Conservation (phyloP, 441 rosid species). For the Aquilaria agallochum region DNA sequence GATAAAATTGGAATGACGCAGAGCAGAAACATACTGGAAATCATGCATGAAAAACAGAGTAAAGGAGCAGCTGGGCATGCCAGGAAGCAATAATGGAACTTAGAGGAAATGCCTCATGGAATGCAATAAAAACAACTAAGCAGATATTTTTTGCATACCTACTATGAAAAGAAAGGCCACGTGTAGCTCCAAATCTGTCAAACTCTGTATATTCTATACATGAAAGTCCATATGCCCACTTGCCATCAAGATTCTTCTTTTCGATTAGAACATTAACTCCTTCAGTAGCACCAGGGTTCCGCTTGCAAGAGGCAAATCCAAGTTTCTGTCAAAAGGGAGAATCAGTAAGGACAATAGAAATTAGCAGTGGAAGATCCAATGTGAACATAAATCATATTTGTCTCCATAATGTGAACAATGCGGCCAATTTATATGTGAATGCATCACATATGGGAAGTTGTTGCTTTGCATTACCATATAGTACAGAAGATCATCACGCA, state of each 20-base stretch:
- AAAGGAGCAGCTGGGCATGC: not conserved
- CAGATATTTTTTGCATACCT: conserved; percentile 33
- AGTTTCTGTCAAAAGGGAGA: conserved; percentile 58
- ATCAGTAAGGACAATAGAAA: conserved; percentile 14
- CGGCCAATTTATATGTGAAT: too few relatives aligned
- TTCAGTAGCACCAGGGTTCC: conserved; percentile 80
- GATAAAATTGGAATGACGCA: not conserved
- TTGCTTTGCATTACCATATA: too few relatives aligned
- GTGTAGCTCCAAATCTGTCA: conserved; percentile 65
- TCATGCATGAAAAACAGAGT: not conserved
- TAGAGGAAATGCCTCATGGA: too few relatives aligned
- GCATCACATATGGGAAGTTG: too few relatives aligned
- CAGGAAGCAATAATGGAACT: too few relatives aligned
- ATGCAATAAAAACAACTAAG: not conserved
- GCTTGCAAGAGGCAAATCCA: conserved; percentile 90
- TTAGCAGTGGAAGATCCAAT: not conserved
- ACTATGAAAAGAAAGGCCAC: conserved; percentile 32
- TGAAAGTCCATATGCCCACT: conserved; percentile 92
- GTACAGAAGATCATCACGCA: too few relatives aligned
- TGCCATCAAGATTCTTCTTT: conserved; percentile 73
- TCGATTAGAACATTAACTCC: conserved; percentile 85
- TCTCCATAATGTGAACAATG: too few relatives aligned
- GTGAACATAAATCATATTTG: too few relatives aligned
- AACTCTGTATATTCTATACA: conserved; percentile 94
- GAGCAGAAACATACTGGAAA: not conserved